These are phyloP conservation scores for Rhizophagus sp. DNA, from an alignment of 192 early-diverging fungal species.

Conservation along the genomic window DNA sequence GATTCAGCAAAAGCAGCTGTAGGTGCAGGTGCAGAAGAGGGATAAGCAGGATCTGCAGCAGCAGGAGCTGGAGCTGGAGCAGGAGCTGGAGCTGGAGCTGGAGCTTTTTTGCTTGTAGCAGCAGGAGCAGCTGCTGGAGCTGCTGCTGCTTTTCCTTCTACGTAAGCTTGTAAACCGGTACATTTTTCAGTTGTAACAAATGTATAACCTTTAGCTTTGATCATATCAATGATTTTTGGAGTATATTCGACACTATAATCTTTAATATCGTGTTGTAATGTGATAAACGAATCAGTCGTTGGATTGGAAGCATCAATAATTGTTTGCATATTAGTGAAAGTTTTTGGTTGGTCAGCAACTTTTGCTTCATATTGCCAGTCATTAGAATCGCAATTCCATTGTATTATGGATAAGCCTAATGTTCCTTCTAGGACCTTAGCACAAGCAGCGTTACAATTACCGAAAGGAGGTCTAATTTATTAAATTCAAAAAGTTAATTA, in stretches of 20 bases:
- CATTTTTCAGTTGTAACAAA: slow-evolving; percentile 35
- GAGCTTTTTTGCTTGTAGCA: not conserved
- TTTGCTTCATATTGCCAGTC: slow-evolving; percentile 37
- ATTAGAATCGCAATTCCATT: slow-evolving; percentile 47
- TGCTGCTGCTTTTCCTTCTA: not conserved
- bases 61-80: not conserved
- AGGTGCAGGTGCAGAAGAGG: too few relatives aligned
- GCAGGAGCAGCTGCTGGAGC: not conserved
- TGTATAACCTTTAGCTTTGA: slow-evolving; percentile 25
- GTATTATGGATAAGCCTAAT: slow-evolving; percentile 35
- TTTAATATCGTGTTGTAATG: slow-evolving; percentile 47
- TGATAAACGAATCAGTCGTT: slow-evolving; percentile 36
- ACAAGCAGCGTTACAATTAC: slow-evolving; percentile 36
- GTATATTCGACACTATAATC: slow-evolving; percentile 35
- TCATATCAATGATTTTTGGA: slow-evolving; percentile 23
- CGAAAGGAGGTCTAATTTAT: slow-evolving; percentile 56
- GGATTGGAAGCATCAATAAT: slow-evolving; percentile 35
- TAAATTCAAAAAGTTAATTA: too few relatives aligned
- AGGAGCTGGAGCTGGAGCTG: not conserved
- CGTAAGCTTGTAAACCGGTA: not conserved
- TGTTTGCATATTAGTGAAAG: slow-evolving; percentile 30
- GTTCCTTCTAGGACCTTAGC: slow-evolving; percentile 32
- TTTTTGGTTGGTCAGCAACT: not conserved
- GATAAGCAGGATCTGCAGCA: too few relatives aligned
- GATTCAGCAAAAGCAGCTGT: too few relatives aligned